A percentile compares a stretch with the other conserved stretches of the same genome.
These are phyloP conservation scores for Daldinia sp. DNA, from an alignment of 2,329 filamentous ascomycete species.

Conservation along the genomic window DNA sequence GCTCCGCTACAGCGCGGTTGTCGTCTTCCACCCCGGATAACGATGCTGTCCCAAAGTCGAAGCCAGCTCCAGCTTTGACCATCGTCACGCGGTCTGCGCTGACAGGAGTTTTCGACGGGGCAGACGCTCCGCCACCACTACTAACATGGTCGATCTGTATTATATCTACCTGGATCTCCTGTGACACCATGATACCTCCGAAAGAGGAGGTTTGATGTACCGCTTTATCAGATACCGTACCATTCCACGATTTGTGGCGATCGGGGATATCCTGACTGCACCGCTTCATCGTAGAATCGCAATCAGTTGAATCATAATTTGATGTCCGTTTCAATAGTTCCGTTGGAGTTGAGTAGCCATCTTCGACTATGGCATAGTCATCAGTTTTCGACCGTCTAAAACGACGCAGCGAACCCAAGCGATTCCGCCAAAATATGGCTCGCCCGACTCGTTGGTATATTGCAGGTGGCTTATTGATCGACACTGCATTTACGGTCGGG, in stretches of 20 bases:
- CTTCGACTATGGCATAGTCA: constrained; percentile 41
- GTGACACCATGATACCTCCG: constrained; percentile 69
- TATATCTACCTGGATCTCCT: constrained; percentile 67
- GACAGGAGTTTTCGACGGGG: constrained; percentile 12
- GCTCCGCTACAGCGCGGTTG: constrained; percentile 44
- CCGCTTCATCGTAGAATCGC: constrained; percentile 47
- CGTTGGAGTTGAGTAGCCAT: constrained; percentile 45
- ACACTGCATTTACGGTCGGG: constrained; percentile 53
- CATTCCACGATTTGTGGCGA: constrained; percentile 9
- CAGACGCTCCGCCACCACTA: constrained; percentile 13
- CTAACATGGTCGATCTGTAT: constrained; percentile 43
- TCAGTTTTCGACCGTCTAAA: constrained; percentile 15
- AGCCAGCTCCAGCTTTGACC: constrained; percentile 30
- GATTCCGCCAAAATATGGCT: constrained; percentile 12
- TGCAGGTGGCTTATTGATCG: constrained; percentile 32
- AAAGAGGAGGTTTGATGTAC: constrained; percentile 42
- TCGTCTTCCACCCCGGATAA: constrained; percentile 33
- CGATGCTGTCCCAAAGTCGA: constrained; percentile 43
- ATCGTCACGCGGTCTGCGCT: constrained; percentile 31
- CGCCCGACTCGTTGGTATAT: constrained; percentile 21
- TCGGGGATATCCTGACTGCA: constrained; percentile 36
- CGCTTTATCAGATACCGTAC: constrained; percentile 24
- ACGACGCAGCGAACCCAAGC: constrained; percentile 14
- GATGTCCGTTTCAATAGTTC: constrained; percentile 39
- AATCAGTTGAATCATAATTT: constrained; percentile 41